These are phyloP conservation scores for Backusella morwellensis DNA, from an alignment of 192 early-diverging fungal species.

Conservation along the genomic window DNA sequence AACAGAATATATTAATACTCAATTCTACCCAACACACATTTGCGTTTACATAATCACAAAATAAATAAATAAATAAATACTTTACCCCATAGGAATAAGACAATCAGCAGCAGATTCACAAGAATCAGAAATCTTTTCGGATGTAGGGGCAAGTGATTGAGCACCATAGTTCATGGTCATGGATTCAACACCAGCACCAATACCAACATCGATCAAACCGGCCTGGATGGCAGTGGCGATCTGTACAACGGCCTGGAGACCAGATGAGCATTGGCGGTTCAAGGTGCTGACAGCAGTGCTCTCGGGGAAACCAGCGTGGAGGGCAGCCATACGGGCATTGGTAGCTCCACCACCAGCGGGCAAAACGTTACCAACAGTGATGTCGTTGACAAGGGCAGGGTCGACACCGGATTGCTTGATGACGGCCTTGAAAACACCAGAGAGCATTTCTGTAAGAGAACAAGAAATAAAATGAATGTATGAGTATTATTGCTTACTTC, in stretches of 20 bases:
- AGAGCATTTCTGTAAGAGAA: conserved; percentile 50
- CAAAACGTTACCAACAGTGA: conserved; percentile 78
- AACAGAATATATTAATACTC: no score
- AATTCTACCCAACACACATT: no score
- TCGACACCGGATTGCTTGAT: conserved; percentile 52
- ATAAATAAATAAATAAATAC: no score
- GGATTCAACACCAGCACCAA: conserved; percentile 77
- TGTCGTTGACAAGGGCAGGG: conserved; percentile 67
- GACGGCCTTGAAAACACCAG: conserved; percentile 68
- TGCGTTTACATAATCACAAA: no score
- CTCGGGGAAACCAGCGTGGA: conserved; percentile 67
- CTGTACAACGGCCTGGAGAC: conserved; percentile 77
- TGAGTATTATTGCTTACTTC: neutral
- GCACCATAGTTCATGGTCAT: conserved; percentile 87
- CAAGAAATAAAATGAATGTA: neutral
- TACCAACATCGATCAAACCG: conserved; percentile 67
- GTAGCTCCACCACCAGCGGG: conserved; percentile 81
- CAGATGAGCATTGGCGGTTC: conserved; percentile 84
- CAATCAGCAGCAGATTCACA: conserved; percentile 79
- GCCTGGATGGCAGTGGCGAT: conserved; percentile 74
- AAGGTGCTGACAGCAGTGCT: conserved; percentile 71
- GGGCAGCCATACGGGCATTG: conserved; percentile 79
- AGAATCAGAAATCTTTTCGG: conserved; percentile 68
- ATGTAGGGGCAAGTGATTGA: conserved; percentile 64
- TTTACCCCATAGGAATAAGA: conserved; percentile 74